Percentiles rank a stretch among this genome's conserved stretches.
Conservation (phyloP, 768 basidiomycete species). For the Pulveroboletus sp. region DNA sequence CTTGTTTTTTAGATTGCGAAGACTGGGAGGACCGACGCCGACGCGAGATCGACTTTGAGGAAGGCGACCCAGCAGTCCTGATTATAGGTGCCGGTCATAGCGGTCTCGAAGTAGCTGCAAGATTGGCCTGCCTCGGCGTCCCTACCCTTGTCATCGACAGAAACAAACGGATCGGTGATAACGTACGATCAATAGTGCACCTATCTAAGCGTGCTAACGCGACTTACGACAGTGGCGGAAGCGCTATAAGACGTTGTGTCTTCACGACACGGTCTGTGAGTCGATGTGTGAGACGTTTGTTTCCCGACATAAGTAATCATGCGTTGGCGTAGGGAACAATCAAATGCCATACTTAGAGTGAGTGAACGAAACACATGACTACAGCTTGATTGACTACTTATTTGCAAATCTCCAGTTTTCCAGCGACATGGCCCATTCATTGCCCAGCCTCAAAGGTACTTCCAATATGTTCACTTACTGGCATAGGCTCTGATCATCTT, state of each 20-base stretch:
- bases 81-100: slow-evolving; percentile 64
- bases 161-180: slow-evolving; percentile 48
- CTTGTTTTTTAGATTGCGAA: slow-evolving; percentile 40
- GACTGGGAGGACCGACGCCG: slow-evolving; percentile 47
- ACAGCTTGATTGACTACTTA: not conserved
- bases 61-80: slow-evolving; percentile 51
- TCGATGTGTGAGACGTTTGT: slow-evolving; percentile 11
- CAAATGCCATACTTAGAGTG: slow-evolving; percentile 54
- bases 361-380: slow-evolving; percentile 15
- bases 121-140: slow-evolving; percentile 55
- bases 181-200: slow-evolving; percentile 9
- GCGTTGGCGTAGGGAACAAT: slow-evolving; percentile 38
- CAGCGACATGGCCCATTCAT: slow-evolving; percentile 49
- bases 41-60: slow-evolving; percentile 41
- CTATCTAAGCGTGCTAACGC: not conserved
- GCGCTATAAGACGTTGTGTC: slow-evolving; percentile 51
- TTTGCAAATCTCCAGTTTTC: slow-evolving; percentile 38
- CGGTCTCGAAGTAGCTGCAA: slow-evolving; percentile 59
- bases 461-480: not conserved
- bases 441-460: slow-evolving; percentile 48
- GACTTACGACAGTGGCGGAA: slow-evolving; percentile 41
- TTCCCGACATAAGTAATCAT: not conserved
- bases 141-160: slow-evolving; percentile 52
- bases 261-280: slow-evolving; percentile 51
- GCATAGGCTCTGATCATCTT: not conserved